Conservation (phyloP, 1,139 yeast genomes). For the Blastobotrys ciferrii region DNA sequence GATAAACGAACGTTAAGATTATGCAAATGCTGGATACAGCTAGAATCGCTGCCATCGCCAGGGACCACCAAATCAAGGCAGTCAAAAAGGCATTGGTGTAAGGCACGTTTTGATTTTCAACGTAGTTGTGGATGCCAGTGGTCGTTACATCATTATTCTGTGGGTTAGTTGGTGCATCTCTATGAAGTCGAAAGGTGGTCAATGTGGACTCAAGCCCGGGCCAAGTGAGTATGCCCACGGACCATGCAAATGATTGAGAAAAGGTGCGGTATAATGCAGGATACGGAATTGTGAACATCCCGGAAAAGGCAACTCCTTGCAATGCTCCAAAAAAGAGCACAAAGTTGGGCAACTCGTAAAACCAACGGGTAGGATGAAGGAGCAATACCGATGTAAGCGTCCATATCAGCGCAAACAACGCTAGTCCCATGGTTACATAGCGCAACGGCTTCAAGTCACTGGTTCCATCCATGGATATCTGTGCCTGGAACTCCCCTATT, state of each 20-base stretch:
- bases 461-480: not conserved
- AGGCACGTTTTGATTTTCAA: constrained; percentile 35
- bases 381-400: not conserved
- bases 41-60: constrained; percentile 29
- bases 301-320: constrained; percentile 36
- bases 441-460: not conserved
- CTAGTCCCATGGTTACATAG: constrained; percentile 4
- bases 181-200: constrained; percentile 31
- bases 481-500: not conserved
- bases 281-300: constrained; percentile 36
- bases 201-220: constrained; percentile 32
- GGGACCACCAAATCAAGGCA: constrained; percentile 35
- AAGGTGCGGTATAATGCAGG: constrained; percentile 35
- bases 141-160: constrained; percentile 23
- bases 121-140: constrained; percentile 33
- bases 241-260: constrained; percentile 37
- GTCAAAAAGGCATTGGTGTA: constrained; percentile 36
- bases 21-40: constrained; percentile 27
- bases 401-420: not conserved
- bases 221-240: constrained; percentile 35
- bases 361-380: not conserved
- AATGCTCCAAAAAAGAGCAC: constrained; percentile 27
- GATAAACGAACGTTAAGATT: constrained; percentile 12
- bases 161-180: constrained; percentile 35
- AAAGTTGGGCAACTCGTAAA: constrained; percentile 5